Evolutionary conservation across 163 green algal genomes (phyloP), one percentile per base, ranked within the genome.

Genomic region (Scenedesmus sp.): DNA sequence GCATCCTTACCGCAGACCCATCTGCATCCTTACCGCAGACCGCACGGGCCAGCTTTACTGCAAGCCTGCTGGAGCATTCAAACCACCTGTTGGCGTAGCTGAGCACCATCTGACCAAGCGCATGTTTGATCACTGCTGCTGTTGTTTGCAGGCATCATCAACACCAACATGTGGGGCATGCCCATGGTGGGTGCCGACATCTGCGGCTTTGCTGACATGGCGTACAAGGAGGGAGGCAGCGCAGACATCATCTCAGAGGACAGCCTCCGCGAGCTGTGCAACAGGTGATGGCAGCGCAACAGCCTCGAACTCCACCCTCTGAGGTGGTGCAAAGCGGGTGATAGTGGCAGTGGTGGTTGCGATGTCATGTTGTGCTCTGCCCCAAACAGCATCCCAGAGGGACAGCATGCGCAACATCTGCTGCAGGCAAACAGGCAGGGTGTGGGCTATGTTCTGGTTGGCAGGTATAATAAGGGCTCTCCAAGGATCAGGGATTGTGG

Each of bases 121-220:
- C 9, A 9, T 72, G 59, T 35, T 33, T 7, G 1, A 9, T 35
- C 33, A 72, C 59, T 72, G 59, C 10, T 72, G 35, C 12, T 72
- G 2, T 65, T 72, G 59, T 72, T 35, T 72, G 61, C 65, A 1
- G 90, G 86, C n/a, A 87, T 97, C 10, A 89, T 98, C 30, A 91
- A 94, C 82, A 93, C 94, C 16, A 96, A 96, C 13, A 89, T 98
- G 12, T 91, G 87, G 87, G 87, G 87, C 40, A 91, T 91, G 46
- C 22, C 37, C 18, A 91, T 91, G 86, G 87, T 87, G 24, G 87
- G 87, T 22, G 87, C 87, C 30, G 87, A 98, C 89, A 97, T 98
- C 85, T 98, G 96, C 83, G 96, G 96, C 20, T 98, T 98, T 82
- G 81, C 85, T 26, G 91, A 91, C 72, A 51, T 61, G 20, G 6